These are phyloP conservation scores for Neurospora sublineolata DNA, from an alignment of 495 filamentous ascomycete genomes.

Conservation along the genomic window DNA sequence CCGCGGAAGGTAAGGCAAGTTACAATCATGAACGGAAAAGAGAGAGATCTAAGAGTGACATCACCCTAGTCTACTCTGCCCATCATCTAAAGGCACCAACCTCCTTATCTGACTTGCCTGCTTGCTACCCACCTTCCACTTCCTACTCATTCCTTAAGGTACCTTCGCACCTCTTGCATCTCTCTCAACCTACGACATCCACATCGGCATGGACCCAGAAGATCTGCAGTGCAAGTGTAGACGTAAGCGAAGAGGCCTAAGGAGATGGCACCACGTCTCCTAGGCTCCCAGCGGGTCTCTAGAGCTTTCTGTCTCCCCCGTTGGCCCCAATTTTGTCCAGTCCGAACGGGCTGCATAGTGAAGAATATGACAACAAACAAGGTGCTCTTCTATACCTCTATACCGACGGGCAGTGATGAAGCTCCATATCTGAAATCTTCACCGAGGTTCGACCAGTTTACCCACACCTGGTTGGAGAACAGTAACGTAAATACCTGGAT, in stretches of 20 bases:
- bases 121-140: neutral
- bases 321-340: too few species aligned
- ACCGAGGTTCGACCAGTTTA: neutral
- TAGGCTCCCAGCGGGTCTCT: neutral
- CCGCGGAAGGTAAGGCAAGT: neutral
- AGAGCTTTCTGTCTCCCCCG: neutral
- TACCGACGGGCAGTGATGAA: too few species aligned
- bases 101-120: neutral
- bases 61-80: neutral
- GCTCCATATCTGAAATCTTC: neutral
- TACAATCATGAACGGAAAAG: neutral
- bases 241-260: neutral
- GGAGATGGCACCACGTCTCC: neutral
- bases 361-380: too few species aligned
- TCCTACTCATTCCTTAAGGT: neutral
- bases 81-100: neutral
- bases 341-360: too few species aligned
- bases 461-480: too few species aligned
- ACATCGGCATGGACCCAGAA: neutral
- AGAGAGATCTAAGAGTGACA: neutral
- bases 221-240: neutral
- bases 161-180: neutral
- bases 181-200: neutral
- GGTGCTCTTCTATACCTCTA: too few species aligned
- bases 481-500: too few species aligned